Conservation (phyloP, 192 early-diverging fungal genomes). For the Obelidium mucronatum region DNA sequence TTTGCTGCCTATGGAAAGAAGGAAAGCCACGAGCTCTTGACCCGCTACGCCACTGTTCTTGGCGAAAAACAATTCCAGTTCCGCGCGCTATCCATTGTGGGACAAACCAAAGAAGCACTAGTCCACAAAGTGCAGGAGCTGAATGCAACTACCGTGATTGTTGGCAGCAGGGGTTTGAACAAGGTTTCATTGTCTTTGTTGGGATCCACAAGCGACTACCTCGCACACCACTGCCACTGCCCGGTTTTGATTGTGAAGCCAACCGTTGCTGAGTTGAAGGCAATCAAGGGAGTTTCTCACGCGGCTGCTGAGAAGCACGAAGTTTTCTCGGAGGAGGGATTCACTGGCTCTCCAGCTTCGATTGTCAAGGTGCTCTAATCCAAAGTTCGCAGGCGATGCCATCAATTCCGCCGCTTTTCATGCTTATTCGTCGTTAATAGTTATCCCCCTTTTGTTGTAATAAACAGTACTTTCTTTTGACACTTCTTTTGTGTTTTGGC, state of each 20-base stretch:
- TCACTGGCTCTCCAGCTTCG: no score
- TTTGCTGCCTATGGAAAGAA: neutral
- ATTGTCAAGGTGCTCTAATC: no score
- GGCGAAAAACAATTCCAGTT: neutral
- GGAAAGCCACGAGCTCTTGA: neutral
- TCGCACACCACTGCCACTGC: slow-evolving; percentile 13
- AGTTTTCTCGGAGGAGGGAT: no score
- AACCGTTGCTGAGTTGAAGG: no score
- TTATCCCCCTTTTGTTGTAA: no score
- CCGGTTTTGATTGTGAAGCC: slow-evolving; percentile 23
- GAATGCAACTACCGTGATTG: neutral
- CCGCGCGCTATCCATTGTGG: neutral
- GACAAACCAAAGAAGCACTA: neutral
- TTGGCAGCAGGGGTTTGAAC: neutral
- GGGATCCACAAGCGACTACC: slow-evolving; percentile 7
- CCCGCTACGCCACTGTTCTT: neutral
- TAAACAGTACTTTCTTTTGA: no score
- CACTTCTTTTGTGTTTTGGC: no score
- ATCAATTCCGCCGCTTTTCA: no score
- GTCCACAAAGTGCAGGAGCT: slow-evolving; percentile 2
- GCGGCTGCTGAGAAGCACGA: no score
- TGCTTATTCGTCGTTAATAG: no score
- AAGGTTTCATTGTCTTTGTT: neutral
- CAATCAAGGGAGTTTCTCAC: no score
- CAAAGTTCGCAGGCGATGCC: no score